phyloP scores from a whole-genome alignment of 2,329 filamentous ascomycete genomes.

The Curvularia lunata region DNA sequence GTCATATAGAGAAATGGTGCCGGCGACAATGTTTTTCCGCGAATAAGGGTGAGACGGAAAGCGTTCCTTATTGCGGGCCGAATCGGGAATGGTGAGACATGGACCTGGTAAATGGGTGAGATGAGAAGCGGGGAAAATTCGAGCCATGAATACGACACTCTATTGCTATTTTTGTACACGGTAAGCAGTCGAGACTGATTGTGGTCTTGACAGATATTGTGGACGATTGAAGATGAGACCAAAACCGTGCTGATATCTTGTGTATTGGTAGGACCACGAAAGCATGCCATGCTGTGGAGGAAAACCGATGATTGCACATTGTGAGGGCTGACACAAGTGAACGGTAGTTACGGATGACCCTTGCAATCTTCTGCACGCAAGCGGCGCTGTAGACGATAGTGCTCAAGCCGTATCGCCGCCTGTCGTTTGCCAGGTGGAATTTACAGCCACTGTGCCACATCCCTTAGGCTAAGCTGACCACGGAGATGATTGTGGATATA shows the following conservation, averaged over 20 bases:
- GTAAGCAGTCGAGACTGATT: neutral
- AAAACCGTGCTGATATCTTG: neutral
- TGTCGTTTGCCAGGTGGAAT: neutral
- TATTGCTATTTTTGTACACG: neutral
- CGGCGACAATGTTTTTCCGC: conserved; percentile 13
- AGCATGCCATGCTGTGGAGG: neutral
- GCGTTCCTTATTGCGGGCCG: conserved; percentile 1
- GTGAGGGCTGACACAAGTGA: neutral
- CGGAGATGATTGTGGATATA: conserved; percentile 4
- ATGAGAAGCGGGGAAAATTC: conserved; percentile 1
- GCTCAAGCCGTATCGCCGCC: neutral
- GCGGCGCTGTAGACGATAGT: neutral
- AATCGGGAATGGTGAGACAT: conserved; percentile 15
- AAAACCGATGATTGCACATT: neutral
- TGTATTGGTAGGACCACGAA: neutral
- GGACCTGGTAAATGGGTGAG: conserved; percentile 4
- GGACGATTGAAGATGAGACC: neutral
- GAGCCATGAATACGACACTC: neutral
- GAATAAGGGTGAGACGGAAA: conserved; percentile 13
- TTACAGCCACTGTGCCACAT: neutral
- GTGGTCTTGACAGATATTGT: neutral
- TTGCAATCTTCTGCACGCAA: neutral
- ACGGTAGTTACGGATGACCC: neutral
- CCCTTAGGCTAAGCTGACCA: neutral
- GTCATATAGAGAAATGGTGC: neutral